Evolutionary conservation across 2,329 filamentous ascomycete species (phyloP), one percentile per base, ranked within the genome.

Genomic region (Apiospora sp.): DNA sequence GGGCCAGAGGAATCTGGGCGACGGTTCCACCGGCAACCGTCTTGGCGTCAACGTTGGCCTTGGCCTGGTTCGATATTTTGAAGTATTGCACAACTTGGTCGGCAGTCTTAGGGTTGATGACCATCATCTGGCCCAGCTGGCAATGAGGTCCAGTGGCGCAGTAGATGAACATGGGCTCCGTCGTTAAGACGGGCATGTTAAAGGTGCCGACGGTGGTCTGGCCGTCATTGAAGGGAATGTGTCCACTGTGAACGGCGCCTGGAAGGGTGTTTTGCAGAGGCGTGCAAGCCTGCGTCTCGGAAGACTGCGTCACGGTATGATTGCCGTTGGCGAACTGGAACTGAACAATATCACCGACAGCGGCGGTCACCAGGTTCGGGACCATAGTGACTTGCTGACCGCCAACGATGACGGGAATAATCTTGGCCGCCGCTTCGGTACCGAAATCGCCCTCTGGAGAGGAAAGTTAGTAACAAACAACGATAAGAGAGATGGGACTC

Each of bases 91-190:
- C 73, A 43, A 81, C 76, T 34, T 81, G 79, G n/a, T 78, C 73
- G 13, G 77, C 75, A 30, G 75, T 77, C 13, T 73, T 75, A 3
- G 84, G 84, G 72, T 89, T 89, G 51, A 89, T 83, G 7, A 87
- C 82, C 80, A 87, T 84, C 41, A 86, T 83, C 81, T 88, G 87
- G 10, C 87, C 87, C 12, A 76, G 77, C 75, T 87, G 84, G 67
- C 87, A 89, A 72, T 89, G 87, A 3, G 83, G 83, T 0, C 80
- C 83, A 2, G 84, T 84, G 0, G 86, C 85, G 72, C 87, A 89
- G 77, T 88, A 89, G 44, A 87, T 74, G 77, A 86, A 89, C 72
- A 88, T 84, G 7, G 86, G 82, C 2, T 84, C 81, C 0, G 83
- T 81, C 72, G 80, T 82, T 41, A 82, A 83, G 24, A 89, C 78